These are phyloP conservation scores for Zanthoxylum bungeanum DNA, from an alignment of 345 rosid species.

Conservation along the genomic window DNA sequence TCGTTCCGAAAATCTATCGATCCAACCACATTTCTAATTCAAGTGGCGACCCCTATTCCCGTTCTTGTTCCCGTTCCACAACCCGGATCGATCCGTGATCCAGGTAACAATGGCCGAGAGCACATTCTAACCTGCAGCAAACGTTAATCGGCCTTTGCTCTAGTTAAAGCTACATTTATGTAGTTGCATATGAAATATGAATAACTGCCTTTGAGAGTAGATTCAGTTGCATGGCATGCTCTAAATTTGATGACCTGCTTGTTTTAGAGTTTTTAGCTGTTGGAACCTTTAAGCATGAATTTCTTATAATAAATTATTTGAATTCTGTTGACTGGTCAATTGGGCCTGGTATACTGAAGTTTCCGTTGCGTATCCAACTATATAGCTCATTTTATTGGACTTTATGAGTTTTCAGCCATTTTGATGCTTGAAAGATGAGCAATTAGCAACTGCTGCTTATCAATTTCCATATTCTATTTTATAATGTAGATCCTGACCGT, in stretches of 20 bases:
- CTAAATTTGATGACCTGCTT: not conserved
- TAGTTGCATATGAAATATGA: not conserved
- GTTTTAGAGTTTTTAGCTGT: not conserved
- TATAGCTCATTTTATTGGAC: not conserved
- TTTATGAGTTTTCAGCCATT: not conserved
- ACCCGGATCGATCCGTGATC: too few relatives aligned
- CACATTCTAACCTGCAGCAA: not conserved
- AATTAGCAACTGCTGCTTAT: not conserved
- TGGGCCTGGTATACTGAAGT: not conserved
- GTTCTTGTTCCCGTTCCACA: too few relatives aligned
- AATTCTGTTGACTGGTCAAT: not conserved
- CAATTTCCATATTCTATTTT: slow-evolving; percentile 10
- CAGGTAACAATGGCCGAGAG: too few relatives aligned
- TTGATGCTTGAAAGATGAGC: not conserved
- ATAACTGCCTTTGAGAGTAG: not conserved
- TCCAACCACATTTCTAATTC: too few relatives aligned
- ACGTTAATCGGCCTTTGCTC: not conserved
- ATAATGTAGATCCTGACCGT: slow-evolving; percentile 71
- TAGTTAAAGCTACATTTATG: not conserved
- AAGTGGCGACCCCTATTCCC: too few relatives aligned
- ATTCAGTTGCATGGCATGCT: not conserved
- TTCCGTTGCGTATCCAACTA: not conserved
- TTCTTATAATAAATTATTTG: not conserved
- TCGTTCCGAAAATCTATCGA: too few relatives aligned
- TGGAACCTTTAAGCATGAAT: not conserved